Percentiles rank a stretch among this genome's conserved stretches.
Evolutionary conservation across 108 stramenopile genomes (phyloP).

Genomic region (Asterionellopsis glacialis): DNA sequence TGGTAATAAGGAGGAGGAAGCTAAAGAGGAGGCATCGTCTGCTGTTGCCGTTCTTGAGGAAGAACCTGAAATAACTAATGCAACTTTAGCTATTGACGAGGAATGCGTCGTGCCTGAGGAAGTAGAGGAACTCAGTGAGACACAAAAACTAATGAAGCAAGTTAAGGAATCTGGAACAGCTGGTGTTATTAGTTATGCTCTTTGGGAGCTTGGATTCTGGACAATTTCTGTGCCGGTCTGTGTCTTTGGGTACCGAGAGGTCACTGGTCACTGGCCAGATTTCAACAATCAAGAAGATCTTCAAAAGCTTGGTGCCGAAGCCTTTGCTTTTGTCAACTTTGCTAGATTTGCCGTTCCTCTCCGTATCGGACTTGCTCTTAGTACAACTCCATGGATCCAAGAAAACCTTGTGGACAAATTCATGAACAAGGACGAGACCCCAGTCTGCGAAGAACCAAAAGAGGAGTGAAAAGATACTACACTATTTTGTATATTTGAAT

Average conservation of each 20-base stretch:
- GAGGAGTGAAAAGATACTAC: no score
- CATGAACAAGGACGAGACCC: slow-evolving; percentile 9
- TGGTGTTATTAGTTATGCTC: slow-evolving; percentile 66
- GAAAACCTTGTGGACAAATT: slow-evolving; percentile 69
- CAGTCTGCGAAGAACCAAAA: not conserved
- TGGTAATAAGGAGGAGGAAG: not conserved
- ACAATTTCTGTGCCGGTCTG: slow-evolving; percentile 67
- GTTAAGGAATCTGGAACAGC: slow-evolving; percentile 76
- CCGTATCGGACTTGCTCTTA: slow-evolving; percentile 75
- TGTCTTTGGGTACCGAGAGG: slow-evolving; percentile 50
- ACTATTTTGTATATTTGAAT: no score
- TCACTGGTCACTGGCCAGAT: slow-evolving; percentile 84
- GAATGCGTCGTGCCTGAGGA: slow-evolving; percentile 5
- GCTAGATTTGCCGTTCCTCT: slow-evolving; percentile 86
- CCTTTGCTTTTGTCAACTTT: slow-evolving; percentile 89
- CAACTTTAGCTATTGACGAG: no score
- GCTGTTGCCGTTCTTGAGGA: no score
- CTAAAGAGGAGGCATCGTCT: not conserved
- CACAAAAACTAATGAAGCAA: slow-evolving; percentile 55
- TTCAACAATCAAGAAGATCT: slow-evolving; percentile 63
- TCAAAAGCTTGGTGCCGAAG: slow-evolving; percentile 73
- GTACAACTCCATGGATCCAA: slow-evolving; percentile 76
- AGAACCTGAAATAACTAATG: no score
- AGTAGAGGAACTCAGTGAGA: slow-evolving; percentile 27
- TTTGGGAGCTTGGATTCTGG: slow-evolving; percentile 86